Evolutionary conservation across 2,329 filamentous ascomycete genomes (phyloP).

Genomic region (Ascochyta lentis): DNA sequence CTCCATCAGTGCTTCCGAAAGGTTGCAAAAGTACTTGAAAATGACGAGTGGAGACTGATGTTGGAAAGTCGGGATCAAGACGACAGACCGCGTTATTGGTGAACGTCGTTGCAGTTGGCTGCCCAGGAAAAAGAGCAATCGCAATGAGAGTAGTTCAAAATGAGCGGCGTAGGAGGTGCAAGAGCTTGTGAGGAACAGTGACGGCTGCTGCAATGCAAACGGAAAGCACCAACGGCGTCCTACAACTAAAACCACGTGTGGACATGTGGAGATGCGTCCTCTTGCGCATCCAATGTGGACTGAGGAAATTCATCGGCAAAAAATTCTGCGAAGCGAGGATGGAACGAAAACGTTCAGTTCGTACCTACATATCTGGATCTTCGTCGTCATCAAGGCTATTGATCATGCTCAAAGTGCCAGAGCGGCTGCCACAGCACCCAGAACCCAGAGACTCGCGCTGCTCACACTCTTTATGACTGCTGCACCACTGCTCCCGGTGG

Average conservation of each 20-base stretch:
- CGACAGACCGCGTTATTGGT: not conserved
- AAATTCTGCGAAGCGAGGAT: not conserved
- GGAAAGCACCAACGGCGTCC: not conserved
- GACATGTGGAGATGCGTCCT: not conserved
- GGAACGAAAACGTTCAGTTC: not conserved
- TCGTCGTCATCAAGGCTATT: not conserved
- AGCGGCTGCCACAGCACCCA: not conserved
- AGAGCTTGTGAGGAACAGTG: not conserved
- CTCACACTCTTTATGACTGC: not conserved
- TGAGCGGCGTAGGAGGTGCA: not conserved
- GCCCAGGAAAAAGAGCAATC: not conserved
- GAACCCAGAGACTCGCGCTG: not conserved
- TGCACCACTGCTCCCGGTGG: constrained; percentile 3
- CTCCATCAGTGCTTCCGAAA: not conserved
- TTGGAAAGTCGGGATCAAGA: not conserved
- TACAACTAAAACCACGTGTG: not conserved
- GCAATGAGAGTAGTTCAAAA: not conserved
- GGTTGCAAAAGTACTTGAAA: no score
- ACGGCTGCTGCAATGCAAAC: not conserved
- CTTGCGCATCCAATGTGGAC: not conserved
- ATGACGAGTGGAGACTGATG: not conserved
- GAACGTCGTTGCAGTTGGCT: not conserved
- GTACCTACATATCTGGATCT: not conserved
- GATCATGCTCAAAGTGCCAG: not conserved
- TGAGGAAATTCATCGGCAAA: not conserved